Conservation (phyloP, 164 flowering plant genomes). For the Piper longum region DNA sequence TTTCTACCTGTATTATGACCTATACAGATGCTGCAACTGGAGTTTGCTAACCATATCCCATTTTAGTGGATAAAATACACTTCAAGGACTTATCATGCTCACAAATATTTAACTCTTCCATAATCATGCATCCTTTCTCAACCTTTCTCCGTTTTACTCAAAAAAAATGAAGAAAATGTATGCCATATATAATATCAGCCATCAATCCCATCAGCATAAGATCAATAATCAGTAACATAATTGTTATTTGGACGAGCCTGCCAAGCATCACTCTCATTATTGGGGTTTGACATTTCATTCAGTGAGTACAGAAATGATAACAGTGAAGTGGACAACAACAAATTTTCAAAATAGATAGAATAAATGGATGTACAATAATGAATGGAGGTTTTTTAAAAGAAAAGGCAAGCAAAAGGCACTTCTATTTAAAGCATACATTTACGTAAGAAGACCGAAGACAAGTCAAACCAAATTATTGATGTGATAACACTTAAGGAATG, state of each 20-base stretch:
- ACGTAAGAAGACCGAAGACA: neutral
- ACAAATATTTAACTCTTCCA: neutral
- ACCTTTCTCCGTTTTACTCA: neutral
- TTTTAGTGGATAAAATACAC: neutral
- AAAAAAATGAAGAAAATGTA: no score
- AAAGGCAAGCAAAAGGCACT: neutral
- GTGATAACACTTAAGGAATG: constrained; percentile 5
- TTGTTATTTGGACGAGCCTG: no score
- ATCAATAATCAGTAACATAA: no score
- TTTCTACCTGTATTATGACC: no score
- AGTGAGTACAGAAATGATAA: no score
- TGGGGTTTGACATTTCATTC: no score
- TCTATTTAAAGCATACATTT: neutral
- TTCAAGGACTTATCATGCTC: neutral
- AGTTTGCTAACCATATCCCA: no score
- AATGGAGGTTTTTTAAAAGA: neutral
- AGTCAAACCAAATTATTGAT: neutral
- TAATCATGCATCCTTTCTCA: neutral
- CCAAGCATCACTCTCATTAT: no score
- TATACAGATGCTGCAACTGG: no score
- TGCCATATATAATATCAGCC: neutral
- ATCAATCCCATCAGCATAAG: no score
- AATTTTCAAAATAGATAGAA: no score
- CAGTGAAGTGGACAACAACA: neutral
- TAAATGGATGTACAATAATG: neutral